phyloP scores from a whole-genome alignment of 2,329 filamentous ascomycete species.

The Lasiodiplodia sp. region DNA sequence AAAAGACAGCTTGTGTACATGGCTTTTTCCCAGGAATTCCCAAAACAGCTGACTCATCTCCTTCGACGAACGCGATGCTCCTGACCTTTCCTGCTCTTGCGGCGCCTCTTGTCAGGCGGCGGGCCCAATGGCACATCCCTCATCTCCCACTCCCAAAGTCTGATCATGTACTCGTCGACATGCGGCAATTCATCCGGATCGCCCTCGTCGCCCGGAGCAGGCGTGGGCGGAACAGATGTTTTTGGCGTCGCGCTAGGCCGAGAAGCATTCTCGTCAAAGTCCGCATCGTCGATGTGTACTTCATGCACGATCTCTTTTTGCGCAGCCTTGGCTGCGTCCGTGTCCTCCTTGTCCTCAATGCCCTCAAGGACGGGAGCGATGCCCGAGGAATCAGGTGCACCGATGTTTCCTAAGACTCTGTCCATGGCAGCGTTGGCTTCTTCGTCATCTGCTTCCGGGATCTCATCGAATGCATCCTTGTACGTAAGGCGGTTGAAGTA shows the following conservation, averaged over 20 bases:
- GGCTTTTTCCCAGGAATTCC: not conserved
- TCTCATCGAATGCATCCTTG: conserved; percentile 70
- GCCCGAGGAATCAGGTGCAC: conserved; percentile 60
- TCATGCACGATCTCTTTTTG: conserved; percentile 82
- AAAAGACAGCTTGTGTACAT: not conserved
- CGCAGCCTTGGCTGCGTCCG: conserved; percentile 83
- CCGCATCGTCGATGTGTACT: conserved; percentile 53
- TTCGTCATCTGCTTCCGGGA: conserved; percentile 38
- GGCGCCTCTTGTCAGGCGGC: conserved; percentile 28
- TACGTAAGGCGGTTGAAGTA: conserved; percentile 83
- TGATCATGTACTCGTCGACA: conserved; percentile 30
- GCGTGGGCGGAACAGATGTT: conserved; percentile 30
- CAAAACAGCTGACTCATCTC: not conserved
- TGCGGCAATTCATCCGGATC: conserved; percentile 17
- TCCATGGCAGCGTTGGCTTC: conserved; percentile 82
- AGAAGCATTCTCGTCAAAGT: conserved; percentile 44
- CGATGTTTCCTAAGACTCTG: conserved; percentile 69
- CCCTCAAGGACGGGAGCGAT: conserved; percentile 81
- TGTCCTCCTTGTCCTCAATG: conserved; percentile 92
- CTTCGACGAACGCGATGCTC: conserved; percentile 29
- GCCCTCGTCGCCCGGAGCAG: conserved; percentile 2
- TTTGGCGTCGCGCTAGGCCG: conserved; percentile 36
- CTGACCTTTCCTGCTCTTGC: conserved; percentile 24
- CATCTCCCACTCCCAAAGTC: conserved; percentile 29
- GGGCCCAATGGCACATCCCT: conserved; percentile 26